Evolutionary conservation across 2,329 filamentous ascomycete species (phyloP).

Genomic region (Exophiala bonariae): DNA sequence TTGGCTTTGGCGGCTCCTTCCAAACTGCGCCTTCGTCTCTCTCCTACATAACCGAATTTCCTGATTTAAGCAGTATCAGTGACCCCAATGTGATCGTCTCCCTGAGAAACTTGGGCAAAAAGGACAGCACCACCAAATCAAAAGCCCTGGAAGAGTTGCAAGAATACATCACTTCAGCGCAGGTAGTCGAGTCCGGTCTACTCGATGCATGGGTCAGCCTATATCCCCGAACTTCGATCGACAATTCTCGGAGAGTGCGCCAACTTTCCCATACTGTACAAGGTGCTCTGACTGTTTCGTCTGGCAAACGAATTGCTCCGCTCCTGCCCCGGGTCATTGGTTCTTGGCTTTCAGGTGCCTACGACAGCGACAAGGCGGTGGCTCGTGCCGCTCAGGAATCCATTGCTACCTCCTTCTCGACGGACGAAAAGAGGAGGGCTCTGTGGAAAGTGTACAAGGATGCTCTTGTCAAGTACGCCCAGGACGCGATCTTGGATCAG

Average conservation of each 20-base stretch:
- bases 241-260: constrained; percentile 82
- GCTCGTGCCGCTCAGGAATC: constrained; percentile 76
- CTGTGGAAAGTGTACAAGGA: constrained; percentile 82
- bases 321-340: constrained; percentile 76
- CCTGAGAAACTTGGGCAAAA: constrained; percentile 92
- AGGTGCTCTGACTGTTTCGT: constrained; percentile 56
- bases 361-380: constrained; percentile 79
- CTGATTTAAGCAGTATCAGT: constrained; percentile 73
- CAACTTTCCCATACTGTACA: constrained; percentile 81
- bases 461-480: constrained; percentile 79
- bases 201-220: constrained; percentile 86
- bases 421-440: constrained; percentile 72
- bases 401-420: constrained; percentile 71
- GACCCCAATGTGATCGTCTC: constrained; percentile 80
- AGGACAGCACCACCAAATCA: constrained; percentile 86
- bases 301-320: constrained; percentile 80
- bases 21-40: constrained; percentile 54
- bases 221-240: constrained; percentile 87
- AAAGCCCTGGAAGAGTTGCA: constrained; percentile 88
- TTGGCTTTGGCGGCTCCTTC: constrained; percentile 42
- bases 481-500: constrained; percentile 74
- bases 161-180: constrained; percentile 48
- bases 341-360: constrained; percentile 87
- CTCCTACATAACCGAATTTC: constrained; percentile 84
- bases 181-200: constrained; percentile 67